phyloP scores from a whole-genome alignment of 2,329 filamentous ascomycete species.

The Stagonosporopsis vannaccii region DNA sequence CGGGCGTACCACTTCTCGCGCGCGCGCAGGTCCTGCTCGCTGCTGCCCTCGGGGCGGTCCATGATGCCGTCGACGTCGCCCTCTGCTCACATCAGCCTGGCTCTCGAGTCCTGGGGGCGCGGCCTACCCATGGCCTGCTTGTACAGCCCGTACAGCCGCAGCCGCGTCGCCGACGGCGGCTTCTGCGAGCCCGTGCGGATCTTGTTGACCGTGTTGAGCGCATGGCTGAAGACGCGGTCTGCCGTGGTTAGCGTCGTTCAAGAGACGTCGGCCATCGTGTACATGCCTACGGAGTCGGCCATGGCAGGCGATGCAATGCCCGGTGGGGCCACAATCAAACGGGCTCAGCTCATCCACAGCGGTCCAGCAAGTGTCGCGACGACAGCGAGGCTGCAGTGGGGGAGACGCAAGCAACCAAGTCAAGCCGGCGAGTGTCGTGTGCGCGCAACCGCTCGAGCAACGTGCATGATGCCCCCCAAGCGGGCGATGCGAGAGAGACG shows the following conservation, averaged over 20 bases:
- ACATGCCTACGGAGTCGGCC: conserved; percentile 53
- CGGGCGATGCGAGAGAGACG: neutral
- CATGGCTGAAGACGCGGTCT: conserved; percentile 99
- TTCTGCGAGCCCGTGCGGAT: conserved; percentile 92
- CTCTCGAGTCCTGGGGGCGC: neutral
- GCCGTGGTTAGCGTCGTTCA: neutral
- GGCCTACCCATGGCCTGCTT: conserved; percentile 88
- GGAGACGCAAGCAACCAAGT: neutral
- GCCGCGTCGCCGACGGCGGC: conserved; percentile 82
- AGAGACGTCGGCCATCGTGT: neutral
- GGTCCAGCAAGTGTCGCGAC: neutral
- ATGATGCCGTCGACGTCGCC: conserved; percentile 95
- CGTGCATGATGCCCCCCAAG: conserved; percentile 32
- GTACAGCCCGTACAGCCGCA: conserved; percentile 96
- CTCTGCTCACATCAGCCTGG: conserved; percentile 60
- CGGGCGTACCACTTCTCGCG: conserved; percentile 70
- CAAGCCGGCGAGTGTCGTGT: neutral
- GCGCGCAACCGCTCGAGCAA: neutral
- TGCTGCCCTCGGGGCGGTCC: conserved; percentile 72
- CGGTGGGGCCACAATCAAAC: conserved; percentile 18
- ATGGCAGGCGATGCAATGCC: conserved; percentile 39
- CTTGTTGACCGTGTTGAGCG: conserved; percentile 97
- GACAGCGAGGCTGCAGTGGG: neutral
- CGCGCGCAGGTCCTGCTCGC: conserved; percentile 61
- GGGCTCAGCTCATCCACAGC: conserved; percentile 23